Base-by-base conservation (phyloP, 768 basidiomycete species). In the Lyophyllum atratum region DNA sequence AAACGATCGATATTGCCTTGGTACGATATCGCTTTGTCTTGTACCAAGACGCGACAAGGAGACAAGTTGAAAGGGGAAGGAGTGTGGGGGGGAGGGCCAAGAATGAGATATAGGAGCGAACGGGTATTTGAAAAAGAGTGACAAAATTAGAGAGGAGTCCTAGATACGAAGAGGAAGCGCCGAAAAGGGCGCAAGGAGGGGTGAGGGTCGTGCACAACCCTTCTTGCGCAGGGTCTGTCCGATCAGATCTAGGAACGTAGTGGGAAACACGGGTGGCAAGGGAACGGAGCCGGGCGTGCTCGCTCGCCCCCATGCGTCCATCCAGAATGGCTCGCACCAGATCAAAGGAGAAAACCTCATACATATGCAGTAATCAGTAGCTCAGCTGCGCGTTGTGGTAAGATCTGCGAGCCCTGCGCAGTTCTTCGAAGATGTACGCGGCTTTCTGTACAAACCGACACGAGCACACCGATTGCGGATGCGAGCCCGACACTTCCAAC, bases 231-330 rank as follows among this genome's bases (percentile, higher is more conserved):
- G 49, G 44, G 54, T 43, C 54, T 44, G 56, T 49, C 56, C 43
- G 71, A 73, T 73, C 68, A 58, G 72, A 76, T 76, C 69, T 69
- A 76, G 73, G 74, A 65, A 74, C 69, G 25, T 50, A 58, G 46
- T 63, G 54, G 61, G 52, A 57, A 7, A 40, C 24, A 34, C 26
- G 59, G 64, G 51, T 65, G 64, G 62, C 64, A 63, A 63, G 64
- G 64, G 33, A 61, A 65, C 64, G 42, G 39, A 58, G 46, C 57
- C 57, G 54, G 39, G 17, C 53, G 47, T 47, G 22, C 49, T 51
- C 52, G 53, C 53, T 48, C 17, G 24, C 49, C 7, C 50, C 28
- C 6, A 22, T 28, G 22, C 46, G 22, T 28, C 26, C 26, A 17
- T 19, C 11, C 28, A 17, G 46, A 29, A 28, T 26, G 26, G 46